A percentile compares a stretch with the other conserved stretches of the same genome.
These are phyloP conservation scores for Hyaloscypha hepaticicola DNA, from an alignment of 495 filamentous ascomycete genomes.

Conservation along the genomic window DNA sequence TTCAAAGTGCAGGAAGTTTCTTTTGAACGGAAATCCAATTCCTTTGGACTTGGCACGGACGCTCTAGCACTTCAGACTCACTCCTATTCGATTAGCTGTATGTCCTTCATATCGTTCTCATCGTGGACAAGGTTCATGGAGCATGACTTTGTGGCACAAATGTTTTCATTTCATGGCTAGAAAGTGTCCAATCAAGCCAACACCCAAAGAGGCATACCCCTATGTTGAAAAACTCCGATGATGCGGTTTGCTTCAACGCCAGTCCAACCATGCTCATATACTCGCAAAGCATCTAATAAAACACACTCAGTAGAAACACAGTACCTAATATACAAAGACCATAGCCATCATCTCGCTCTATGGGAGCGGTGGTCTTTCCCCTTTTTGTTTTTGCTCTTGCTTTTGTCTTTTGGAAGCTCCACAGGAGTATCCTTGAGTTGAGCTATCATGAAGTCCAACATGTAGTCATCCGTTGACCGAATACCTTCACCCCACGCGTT, in stretches of 20 bases:
- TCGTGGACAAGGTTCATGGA: no score
- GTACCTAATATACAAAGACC: conserved; percentile 24
- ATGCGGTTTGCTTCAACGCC: conserved; percentile 18
- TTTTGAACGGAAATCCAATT: background rate
- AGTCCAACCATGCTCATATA: conserved; percentile 15
- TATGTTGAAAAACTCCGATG: conserved; percentile 3
- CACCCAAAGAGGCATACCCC: background rate
- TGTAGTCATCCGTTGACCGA: conserved; percentile 77
- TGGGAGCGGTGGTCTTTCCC: conserved; percentile 58
- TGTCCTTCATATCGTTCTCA: no score
- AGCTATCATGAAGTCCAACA: conserved; percentile 74
- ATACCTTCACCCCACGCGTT: conserved; percentile 56
- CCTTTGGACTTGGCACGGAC: no score
- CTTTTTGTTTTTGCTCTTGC: conserved; percentile 70
- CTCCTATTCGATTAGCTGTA: no score
- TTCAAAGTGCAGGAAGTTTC: background rate
- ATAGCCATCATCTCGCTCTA: conserved; percentile 25
- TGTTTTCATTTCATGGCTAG: background rate
- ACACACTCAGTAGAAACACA: conserved; percentile 6
- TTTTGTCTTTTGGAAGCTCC: conserved; percentile 77
- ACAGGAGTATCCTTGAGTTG: conserved; percentile 77
- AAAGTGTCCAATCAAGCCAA: background rate
- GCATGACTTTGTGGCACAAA: background rate
- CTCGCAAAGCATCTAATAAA: conserved; percentile 11
- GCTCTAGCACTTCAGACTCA: no score